These are phyloP conservation scores for Vickermania ingenoplastis DNA, from an alignment of 208 protist species.

Conservation along the genomic window DNA sequence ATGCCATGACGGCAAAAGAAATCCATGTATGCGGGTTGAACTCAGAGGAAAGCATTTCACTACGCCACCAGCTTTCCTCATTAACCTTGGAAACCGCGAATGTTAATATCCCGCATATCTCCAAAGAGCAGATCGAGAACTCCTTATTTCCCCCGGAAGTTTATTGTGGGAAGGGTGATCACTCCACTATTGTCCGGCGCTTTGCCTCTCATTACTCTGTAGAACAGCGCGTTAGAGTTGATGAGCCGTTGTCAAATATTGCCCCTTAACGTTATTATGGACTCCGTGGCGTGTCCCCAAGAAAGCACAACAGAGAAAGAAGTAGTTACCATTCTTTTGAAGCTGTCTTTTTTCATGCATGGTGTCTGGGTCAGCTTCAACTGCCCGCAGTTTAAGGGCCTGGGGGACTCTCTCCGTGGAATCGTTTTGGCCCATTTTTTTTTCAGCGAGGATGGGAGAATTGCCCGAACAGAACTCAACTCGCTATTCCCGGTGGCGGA, in stretches of 20 bases:
- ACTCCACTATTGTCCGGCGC: slow-evolving; percentile 39
- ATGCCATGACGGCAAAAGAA: slow-evolving; percentile 38
- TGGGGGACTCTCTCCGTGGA: slow-evolving; percentile 59
- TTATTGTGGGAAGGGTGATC: slow-evolving; percentile 34
- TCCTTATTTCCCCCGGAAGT: slow-evolving; percentile 77
- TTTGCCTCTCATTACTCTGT: slow-evolving; percentile 42
- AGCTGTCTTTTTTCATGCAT: slow-evolving; percentile 60
- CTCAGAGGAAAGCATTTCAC: slow-evolving; percentile 48
- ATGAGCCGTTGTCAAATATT: slow-evolving; percentile 61
- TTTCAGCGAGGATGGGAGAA: slow-evolving; percentile 36
- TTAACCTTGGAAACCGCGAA: slow-evolving; percentile 19
- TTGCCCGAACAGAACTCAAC: slow-evolving; percentile 56
- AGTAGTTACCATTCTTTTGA: slow-evolving; percentile 37
- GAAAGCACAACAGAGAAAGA: slow-evolving; percentile 20
- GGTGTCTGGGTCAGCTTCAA: slow-evolving; percentile 72
- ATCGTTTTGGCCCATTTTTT: slow-evolving; percentile 56
- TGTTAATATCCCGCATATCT: background rate
- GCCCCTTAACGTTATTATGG: slow-evolving; percentile 22
- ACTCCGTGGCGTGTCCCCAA: slow-evolving; percentile 6
- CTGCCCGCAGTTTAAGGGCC: slow-evolving; percentile 46
- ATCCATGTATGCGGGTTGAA: slow-evolving; percentile 35
- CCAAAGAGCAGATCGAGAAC: slow-evolving; percentile 23
- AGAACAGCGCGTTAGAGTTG: slow-evolving; percentile 42
- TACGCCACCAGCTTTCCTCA: slow-evolving; percentile 31
- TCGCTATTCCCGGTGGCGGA: slow-evolving; percentile 22